These are phyloP conservation scores for Phytophthora podocarpi DNA, from an alignment of 352 stramenopile species.

Conservation along the genomic window DNA sequence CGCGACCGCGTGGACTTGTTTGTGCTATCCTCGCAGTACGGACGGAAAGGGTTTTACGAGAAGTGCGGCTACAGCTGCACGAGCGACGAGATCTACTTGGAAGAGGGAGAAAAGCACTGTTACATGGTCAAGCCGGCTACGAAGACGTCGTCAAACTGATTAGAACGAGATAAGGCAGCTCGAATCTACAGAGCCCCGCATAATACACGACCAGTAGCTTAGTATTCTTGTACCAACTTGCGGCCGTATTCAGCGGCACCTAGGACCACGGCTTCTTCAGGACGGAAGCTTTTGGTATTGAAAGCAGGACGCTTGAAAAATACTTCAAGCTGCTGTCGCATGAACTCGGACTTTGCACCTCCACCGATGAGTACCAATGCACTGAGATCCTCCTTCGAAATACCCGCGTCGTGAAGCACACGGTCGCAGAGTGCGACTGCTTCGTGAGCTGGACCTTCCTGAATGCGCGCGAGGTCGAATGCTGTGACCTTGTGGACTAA, in stretches of 20 bases:
- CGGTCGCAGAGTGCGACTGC: constrained; percentile 43
- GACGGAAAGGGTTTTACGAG: constrained; percentile 69
- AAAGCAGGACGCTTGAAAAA: constrained; percentile 59
- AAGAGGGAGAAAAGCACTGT: constrained; percentile 62
- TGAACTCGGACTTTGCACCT: constrained; percentile 54
- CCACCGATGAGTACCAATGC: constrained; percentile 65
- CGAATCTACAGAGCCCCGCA: not conserved
- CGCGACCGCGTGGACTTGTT: constrained; percentile 46
- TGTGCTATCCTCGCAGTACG: constrained; percentile 57
- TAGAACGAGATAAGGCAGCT: constrained; percentile 8
- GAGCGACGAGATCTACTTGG: constrained; percentile 59
- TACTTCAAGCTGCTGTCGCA: constrained; percentile 53
- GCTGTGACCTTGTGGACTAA: constrained; percentile 66
- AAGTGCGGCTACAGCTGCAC: constrained; percentile 64
- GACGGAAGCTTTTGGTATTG: constrained; percentile 50
- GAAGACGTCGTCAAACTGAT: constrained; percentile 4
- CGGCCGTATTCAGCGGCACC: constrained; percentile 64
- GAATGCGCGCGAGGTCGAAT: constrained; percentile 55
- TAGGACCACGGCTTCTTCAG: constrained; percentile 66
- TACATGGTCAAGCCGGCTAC: constrained; percentile 48
- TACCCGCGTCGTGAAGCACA: constrained; percentile 34
- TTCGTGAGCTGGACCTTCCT: constrained; percentile 42
- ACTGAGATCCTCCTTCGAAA: constrained; percentile 48
- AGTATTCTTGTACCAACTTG: constrained; percentile 43
- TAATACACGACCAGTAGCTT: constrained; percentile 5